Evolutionary conservation across 257 asterid genomes (phyloP), one percentile per base, ranked within the genome.

Genomic region (Nicotiana benthamiana): DNA sequence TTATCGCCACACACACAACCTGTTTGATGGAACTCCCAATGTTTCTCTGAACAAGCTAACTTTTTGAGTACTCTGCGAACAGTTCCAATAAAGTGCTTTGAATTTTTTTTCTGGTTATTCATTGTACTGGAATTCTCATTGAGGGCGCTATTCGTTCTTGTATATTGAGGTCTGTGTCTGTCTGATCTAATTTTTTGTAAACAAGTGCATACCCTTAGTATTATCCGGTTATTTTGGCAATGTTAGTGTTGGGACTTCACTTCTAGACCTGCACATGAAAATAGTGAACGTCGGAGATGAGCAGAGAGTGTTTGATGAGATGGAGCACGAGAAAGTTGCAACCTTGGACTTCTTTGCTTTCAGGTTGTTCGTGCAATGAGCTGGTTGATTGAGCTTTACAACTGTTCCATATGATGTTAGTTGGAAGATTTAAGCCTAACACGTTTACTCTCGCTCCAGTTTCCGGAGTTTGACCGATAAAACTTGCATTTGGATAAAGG

Each of bases 241-340:
- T 81, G 97, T 93, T 53, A 93, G 97, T 66, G 97, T 92, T 59
- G 97, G 97, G 4, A 92, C 99, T 57, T 90, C 97, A 2, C 89
- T 94, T 36, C 90, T 94, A 11, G 93, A 91, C 84, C 89, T 92
- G 93, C 91, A 94, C 82, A 79, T 91, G 82, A 94, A 93, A 85
- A 88, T 81, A 28, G 91, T 82, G 46, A 84, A 82, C 32, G 77
- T 89, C 80, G 75, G 54, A 30, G 88, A 85, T 3, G 97, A 93
- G 28, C 87, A 40, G 46, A 40, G 46, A 7, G 46, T 40, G 46
- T 36, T 36, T 40, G 11, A 40, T 8, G 46, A 40, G 46, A 40
- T 8, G 46, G 46, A 40, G 46, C 46, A 40, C 2, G 46, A 8
- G 46, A 40, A 40, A 40, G 46, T 40, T 8, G 46, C 9, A 11